phyloP scores from a whole-genome alignment of 768 basidiomycete genomes.

The Tylopilus sp. region DNA sequence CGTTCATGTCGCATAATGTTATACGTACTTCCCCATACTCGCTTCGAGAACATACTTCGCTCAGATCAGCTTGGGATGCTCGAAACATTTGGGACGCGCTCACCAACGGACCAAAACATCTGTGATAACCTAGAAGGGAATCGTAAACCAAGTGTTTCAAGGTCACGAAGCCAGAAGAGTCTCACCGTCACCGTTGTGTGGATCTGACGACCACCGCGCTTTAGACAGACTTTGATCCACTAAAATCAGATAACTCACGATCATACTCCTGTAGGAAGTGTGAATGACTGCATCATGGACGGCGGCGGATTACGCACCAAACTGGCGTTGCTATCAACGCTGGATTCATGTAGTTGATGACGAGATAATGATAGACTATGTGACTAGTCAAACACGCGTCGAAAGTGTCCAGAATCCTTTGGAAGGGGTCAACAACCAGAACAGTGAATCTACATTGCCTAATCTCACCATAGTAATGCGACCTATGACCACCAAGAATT shows the following conservation, averaged over 20 bases:
- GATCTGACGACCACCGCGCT: constrained; percentile 32
- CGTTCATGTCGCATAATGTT: neutral
- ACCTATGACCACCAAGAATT: constrained; percentile 34
- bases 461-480: constrained; percentile 14
- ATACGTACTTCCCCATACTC: constrained; percentile 48
- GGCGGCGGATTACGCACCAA: constrained; percentile 36
- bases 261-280: constrained; percentile 41
- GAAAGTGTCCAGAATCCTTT: constrained; percentile 49
- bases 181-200: constrained; percentile 54
- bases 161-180: neutral
- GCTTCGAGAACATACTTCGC: constrained; percentile 44
- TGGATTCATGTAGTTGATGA: constrained; percentile 51
- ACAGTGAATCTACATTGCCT: neutral
- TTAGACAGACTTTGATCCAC: neutral
- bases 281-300: neutral
- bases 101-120: constrained; percentile 49
- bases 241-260: constrained; percentile 35
- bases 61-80: neutral
- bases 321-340: constrained; percentile 40
- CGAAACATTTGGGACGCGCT: neutral
- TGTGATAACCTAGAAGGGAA: constrained; percentile 39
- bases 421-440: neutral
- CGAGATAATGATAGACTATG: constrained; percentile 56
- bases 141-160: neutral
- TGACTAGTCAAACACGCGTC: constrained; percentile 51